These are phyloP conservation scores for Fusarium ambrosium DNA, from an alignment of 2,329 filamentous ascomycete genomes.

Conservation along the genomic window DNA sequence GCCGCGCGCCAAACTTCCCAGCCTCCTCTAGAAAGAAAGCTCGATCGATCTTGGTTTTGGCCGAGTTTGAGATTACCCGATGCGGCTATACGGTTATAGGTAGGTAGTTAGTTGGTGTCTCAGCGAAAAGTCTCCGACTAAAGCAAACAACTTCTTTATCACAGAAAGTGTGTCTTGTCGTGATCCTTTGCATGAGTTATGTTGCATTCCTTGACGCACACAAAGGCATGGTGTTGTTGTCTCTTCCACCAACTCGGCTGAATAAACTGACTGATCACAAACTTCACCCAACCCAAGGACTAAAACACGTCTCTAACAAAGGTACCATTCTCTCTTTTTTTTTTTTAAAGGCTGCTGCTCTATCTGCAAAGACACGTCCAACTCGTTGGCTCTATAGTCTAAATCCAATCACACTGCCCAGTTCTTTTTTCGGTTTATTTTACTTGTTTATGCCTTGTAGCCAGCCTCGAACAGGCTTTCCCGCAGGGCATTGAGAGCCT, in stretches of 20 bases:
- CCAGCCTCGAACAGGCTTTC: conserved; percentile 81
- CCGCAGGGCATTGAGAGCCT: conserved; percentile 83
- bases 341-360: conserved; percentile 30
- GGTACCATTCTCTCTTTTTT: conserved; percentile 15
- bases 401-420: conserved; percentile 29
- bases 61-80: conserved; percentile 14
- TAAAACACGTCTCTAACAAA: conserved; percentile 10
- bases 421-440: conserved; percentile 31
- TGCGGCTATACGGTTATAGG: conserved; percentile 20
- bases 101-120: not conserved
- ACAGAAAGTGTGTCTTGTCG: not conserved
- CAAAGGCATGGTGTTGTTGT: not conserved
- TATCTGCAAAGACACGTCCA: conserved; percentile 26
- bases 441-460: conserved; percentile 58
- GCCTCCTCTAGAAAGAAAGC: not conserved
- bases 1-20: conserved; percentile 1
- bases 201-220: not conserved
- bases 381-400: conserved; percentile 24
- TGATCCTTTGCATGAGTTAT: not conserved
- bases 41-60: conserved; percentile 6
- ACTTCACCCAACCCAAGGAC: conserved; percentile 11
- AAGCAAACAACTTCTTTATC: not conserved
- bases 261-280: conserved; percentile 10
- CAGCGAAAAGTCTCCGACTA: not conserved
- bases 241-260: not conserved